Percentiles rank a stretch among this genome's conserved stretches.
Evolutionary conservation across 768 basidiomycete species (phyloP).

Genomic region (Tricholoma furcatifolium): DNA sequence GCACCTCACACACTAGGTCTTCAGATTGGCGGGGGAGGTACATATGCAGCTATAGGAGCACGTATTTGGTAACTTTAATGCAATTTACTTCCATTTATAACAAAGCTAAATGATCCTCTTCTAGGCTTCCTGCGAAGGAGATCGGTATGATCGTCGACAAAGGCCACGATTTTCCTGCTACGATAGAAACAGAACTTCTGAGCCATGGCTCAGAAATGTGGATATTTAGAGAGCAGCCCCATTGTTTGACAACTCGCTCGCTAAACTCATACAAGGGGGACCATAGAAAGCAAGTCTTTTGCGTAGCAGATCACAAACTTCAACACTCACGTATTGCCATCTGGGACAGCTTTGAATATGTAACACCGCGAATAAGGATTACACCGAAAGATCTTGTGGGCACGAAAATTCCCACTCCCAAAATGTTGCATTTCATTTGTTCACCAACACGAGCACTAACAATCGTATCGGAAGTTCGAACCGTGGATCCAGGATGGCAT

Average conservation of each 20-base stretch:
- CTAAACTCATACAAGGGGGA: slow-evolving; percentile 77
- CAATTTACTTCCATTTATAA: background rate
- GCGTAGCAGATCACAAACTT: background rate
- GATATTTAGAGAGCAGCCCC: slow-evolving; percentile 63
- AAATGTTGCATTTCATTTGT: slow-evolving; percentile 79
- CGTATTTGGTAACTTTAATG: slow-evolving; percentile 64
- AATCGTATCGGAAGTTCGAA: slow-evolving; percentile 63
- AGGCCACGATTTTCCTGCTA: slow-evolving; percentile 70
- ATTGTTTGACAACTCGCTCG: slow-evolving; percentile 63
- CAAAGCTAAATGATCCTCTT: background rate
- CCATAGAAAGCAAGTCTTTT: slow-evolving; percentile 44
- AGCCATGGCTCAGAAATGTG: slow-evolving; percentile 75
- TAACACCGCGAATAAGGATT: slow-evolving; percentile 68
- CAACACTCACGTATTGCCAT: background rate
- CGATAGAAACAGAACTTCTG: slow-evolving; percentile 53
- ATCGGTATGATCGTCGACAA: slow-evolving; percentile 86
- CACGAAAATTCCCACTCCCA: slow-evolving; percentile 50
- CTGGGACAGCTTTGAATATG: slow-evolving; percentile 67
- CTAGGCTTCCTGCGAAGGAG: slow-evolving; percentile 61
- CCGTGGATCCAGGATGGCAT: slow-evolving; percentile 50
- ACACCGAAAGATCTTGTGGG: slow-evolving; percentile 64
- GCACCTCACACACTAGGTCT: slow-evolving; percentile 2
- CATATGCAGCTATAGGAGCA: slow-evolving; percentile 77
- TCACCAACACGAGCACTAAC: slow-evolving; percentile 69
- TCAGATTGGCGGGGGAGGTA: slow-evolving; percentile 89